Base-by-base conservation (phyloP, 768 basidiomycete species). In the Cubamyces lactineus region DNA sequence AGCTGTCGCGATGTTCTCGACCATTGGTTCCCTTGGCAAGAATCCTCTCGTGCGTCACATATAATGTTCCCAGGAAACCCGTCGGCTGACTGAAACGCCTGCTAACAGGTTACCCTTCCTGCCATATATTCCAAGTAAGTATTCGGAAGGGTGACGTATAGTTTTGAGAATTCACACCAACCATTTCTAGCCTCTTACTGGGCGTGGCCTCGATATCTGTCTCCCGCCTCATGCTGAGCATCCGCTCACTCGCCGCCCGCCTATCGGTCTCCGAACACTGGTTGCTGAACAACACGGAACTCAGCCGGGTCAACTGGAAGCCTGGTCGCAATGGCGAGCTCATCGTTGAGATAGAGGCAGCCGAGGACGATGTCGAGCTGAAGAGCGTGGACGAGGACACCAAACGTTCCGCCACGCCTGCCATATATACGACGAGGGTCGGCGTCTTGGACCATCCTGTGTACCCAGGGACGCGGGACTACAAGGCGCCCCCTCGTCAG, bases 261-360 rank as follows among this genome's bases (percentile, higher is more conserved):
- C 67, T 77, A 19, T 76, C 79, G 34, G 77, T 80, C 7, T 76
- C 78, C 39, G 74, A 78, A 1, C 72, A 74, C 12, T 81, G 77
- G 79, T 69, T 82, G 8, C 73, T 83, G 23, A 81, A 73, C 65
- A 75, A 78, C 61, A 75, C 77, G 6, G 80, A 82, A 68, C 72
- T 82, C 24, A 77, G 75, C 42, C 78, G 80, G 24, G 75, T 82
- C 3, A 72, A 61, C 52, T 68, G 67, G 67, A 57, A 59, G 43
- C 53, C 51, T 2, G 67, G 63, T 38, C 53, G 50, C 13, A 57
- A 53, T 26, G 65, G 65, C 43, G 67, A 66, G 41, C 62, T 66
- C 50, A 62, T 68, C 46, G 65, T 68, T 34, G 67, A 68, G 55
- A 46, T 68, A 43, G 65, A 68, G 5, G 51, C 57, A 2, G 42